Base-by-base conservation (phyloP, 2,329 filamentous ascomycete species). In the Akanthomyces lecanii region DNA sequence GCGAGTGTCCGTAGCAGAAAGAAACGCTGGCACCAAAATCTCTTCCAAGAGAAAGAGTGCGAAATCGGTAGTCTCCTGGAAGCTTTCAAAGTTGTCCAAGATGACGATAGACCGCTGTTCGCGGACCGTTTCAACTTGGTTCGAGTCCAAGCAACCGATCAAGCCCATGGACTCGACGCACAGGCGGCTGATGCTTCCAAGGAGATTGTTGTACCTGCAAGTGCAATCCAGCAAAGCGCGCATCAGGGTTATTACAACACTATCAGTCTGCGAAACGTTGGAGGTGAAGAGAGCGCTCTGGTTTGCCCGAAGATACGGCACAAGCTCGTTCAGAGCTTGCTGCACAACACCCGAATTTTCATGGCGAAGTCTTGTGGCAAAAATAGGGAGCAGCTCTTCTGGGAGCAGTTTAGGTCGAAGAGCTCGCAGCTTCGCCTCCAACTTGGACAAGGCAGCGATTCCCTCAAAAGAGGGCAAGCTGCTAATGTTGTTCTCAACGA, bases 71-170 rank as follows among this genome's bases (percentile, higher is more conserved):
- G 89, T 90, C 73, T 99, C 94, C 57, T 85, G 84, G 18, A 85
- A 81, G 52, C 85, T 84, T 51, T 89, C 85, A 70, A 99, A 98
- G 72, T 99, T 98, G 57, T 90, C 89, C 44, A 93, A 77, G 56
- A 98, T 87, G 28, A 98, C 85, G 60, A 97, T 90, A n/a, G 92
- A 89, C 66, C 85, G 87, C 68, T 92, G 89, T 69, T 91, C 89
- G 63, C 90, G 85, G 12, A 89, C 83, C 0, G 86, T 86, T 70
- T 99, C 95, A 1, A 97, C 85, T 64, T 91, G 87, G 70, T 96
- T 97, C 1, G 94, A 89, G 73, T 99, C 96, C 25, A 99, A 78
- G 67, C 93, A 97, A 7, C 96, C 95, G 60, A 99, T 87, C 23
- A 96, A 82, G 0, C 96, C 96, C 45, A 99, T 81, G 67, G 91